Base-by-base conservation (phyloP, 352 stramenopile species). In the Pythium diclinum region DNA sequence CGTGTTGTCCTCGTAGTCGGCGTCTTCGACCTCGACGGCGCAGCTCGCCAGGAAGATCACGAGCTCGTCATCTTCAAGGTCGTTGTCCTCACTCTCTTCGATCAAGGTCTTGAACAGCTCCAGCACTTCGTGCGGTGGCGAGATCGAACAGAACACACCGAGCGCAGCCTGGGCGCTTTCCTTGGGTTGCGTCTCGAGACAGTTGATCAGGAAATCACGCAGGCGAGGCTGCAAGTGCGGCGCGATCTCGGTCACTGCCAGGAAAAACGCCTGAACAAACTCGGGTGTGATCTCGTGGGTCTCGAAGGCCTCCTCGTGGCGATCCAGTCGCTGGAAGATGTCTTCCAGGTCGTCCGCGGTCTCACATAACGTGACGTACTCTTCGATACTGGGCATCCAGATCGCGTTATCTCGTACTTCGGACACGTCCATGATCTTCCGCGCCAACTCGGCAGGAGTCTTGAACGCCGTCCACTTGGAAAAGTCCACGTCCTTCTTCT, bases 11-110 rank as follows among this genome's bases (percentile, higher is more conserved):
- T 42, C 56, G 25, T 36, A 23, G 33, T 58, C 46, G 4, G n/a
- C 44, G 8, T 56, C 47, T 5, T 23, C 62, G 9, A 21, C 13
- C n/a, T 62, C 61, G 2, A 46, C 28, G 36, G 73, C 77, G 54
- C 72, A 74, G 49, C 78, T 87, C 5, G 82, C 72, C 7, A 91
- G 72, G 61, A 91, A 88, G 53, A 87, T 75, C 58, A 89, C 67
- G 3, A 86, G 55, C 14, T 89, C 77, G 2, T 87, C 72, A 55
- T 91, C 80, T 5, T 69, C 74, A 0, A 91, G 54, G 51, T 73
- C 67, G 32, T 59, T 21, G 32, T 62, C 44, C 3, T 62, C 54
- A 13, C 70, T 71, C 13, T 74, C 58, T 51, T 63, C 53, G 28
- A 85, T 8, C 14, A 88, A 49, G 16, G 72, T 63, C 6, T 72